phyloP scores from a whole-genome alignment of 441 rosid species.

The Adansonia gregorii region DNA sequence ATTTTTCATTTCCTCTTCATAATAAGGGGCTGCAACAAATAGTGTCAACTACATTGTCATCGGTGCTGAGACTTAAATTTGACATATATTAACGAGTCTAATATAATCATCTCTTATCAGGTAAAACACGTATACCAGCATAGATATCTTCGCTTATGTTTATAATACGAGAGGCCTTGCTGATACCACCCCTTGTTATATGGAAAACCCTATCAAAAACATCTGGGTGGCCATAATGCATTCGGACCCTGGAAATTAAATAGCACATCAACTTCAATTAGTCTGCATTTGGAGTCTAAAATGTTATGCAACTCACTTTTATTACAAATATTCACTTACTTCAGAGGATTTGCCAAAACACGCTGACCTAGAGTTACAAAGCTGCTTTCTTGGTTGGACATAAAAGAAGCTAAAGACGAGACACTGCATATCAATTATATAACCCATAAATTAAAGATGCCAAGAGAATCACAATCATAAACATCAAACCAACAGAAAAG shows the following conservation, averaged over 20 bases:
- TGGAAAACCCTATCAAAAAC: conserved; percentile 97
- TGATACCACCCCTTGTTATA: conserved; percentile 97
- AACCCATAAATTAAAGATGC: conserved; percentile 22
- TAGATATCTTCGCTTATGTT: conserved; percentile 97
- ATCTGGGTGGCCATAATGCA: conserved; percentile 99
- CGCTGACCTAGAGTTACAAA: conserved; percentile 99
- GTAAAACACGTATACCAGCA: conserved; percentile 61
- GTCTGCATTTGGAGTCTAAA: conserved; percentile 7
- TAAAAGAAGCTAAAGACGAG: conserved; percentile 92
- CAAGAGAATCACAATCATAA: conserved; percentile 1
- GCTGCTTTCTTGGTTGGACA: conserved; percentile 97
- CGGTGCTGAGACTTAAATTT: neutral
- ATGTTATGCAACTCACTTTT: conserved; percentile 20
- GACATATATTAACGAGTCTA: neutral
- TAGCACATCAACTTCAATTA: conserved; percentile 29
- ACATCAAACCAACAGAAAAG: conserved; percentile 16
- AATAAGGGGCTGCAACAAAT: neutral
- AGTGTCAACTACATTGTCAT: neutral
- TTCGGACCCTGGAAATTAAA: conserved; percentile 73
- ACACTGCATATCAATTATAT: conserved; percentile 64
- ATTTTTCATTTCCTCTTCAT: neutral
- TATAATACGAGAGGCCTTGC: conserved; percentile 99
- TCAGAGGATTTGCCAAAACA: conserved; percentile 90
- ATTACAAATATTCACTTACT: conserved; percentile 55
- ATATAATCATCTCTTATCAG: conserved; percentile 17